Evolutionary conservation across 768 basidiomycete species (phyloP), one percentile per base, ranked within the genome.

Genomic region (Russula abietina): DNA sequence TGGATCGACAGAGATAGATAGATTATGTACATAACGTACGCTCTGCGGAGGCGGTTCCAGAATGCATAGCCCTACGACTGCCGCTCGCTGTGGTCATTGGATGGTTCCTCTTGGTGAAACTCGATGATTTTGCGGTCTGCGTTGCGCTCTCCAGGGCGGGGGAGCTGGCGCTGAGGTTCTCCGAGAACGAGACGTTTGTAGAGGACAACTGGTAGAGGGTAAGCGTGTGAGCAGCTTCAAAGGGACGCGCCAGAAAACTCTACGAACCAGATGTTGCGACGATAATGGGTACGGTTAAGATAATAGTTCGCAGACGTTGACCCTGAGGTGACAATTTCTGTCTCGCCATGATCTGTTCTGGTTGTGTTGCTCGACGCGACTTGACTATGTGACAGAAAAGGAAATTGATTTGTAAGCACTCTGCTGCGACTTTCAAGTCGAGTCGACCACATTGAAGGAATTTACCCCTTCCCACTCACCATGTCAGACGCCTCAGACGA

Each of bases 241-340:
- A 43, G 28, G 33, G 52, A 45, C 33, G 55, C 59, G 30, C 41
- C 32, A 53, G 68, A 43, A 53, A 49, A 26, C 16, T 46, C 8
- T 12, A 77, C 83, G 63, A 60, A 89, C 88, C 80, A 54, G 84
- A 81, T 14, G 82, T 83, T 6, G 81, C 86, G 30, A 79, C 83
- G 55, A 88, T 83, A 49, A 89, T 79, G 4, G 88, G 88, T 14
- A 84, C 66, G 0, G 86, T 78, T 45, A 86, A 75, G 48, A 89
- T 84, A 62, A 89, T 80, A 30, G 78, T 81, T 24, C 78, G 78
- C 56, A 79, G 71, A 63, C 76, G 73, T 49, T 73, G 76, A 46
- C 78, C 79, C 67, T 82, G 76, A 9, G 77, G 77, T 26, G 79
- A 75, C 14, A 81, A 69, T 62, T 72, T 76, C 59, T 69, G 68